A percentile compares a stretch with the other conserved stretches of the same genome.
These are phyloP conservation scores for Suillus variegatus DNA, from an alignment of 768 basidiomycete species.

Conservation along the genomic window DNA sequence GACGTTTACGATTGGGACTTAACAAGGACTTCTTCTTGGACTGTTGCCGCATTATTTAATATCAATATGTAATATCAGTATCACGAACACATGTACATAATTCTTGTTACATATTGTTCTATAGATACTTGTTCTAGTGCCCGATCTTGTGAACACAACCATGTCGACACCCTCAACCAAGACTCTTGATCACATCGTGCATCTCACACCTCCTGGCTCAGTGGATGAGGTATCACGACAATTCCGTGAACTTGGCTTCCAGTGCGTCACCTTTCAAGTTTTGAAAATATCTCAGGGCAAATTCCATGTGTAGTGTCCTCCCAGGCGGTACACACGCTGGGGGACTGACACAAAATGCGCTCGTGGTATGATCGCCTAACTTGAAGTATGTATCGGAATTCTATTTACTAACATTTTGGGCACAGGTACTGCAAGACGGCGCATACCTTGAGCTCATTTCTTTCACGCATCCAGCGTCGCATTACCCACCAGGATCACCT, in stretches of 20 bases:
- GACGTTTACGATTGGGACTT: conserved; percentile 1
- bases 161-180: conserved; percentile 38
- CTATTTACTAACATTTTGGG: neutral
- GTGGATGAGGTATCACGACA: conserved; percentile 49
- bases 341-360: conserved; percentile 64
- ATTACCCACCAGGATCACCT: conserved; percentile 54
- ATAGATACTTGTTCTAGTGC: neutral
- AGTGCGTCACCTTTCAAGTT: conserved; percentile 38
- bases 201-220: conserved; percentile 66
- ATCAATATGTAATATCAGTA: neutral
- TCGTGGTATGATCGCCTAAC: conserved; percentile 47
- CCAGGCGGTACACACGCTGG: conserved; percentile 66
- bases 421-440: conserved; percentile 55
- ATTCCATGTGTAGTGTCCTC: conserved; percentile 49
- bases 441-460: conserved; percentile 70
- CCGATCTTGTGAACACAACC: neutral
- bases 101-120: neutral
- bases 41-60: neutral
- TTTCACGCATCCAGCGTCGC: conserved; percentile 55
- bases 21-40: neutral
- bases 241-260: conserved; percentile 66
- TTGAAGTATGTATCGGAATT: neutral
- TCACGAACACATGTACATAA: neutral
- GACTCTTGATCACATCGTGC: conserved; percentile 68
- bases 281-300: neutral